Percentiles rank a stretch among this genome's conserved stretches.
Conservation (phyloP, 2,329 filamentous ascomycete species). For the Paraconiothyrium sp. region DNA sequence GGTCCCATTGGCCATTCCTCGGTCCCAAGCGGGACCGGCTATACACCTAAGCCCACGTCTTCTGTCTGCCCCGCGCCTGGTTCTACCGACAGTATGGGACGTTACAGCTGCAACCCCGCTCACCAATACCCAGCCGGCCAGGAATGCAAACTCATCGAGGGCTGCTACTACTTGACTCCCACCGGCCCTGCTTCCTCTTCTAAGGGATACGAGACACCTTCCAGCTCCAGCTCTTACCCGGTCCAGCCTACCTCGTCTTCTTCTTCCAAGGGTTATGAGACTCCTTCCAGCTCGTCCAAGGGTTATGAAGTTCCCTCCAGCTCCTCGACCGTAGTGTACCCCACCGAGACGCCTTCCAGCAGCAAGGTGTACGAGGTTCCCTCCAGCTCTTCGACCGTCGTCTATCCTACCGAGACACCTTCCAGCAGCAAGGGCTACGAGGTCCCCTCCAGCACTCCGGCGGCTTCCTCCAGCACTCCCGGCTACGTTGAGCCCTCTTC, state of each 20-base stretch:
- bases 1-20: slow-evolving; percentile 11
- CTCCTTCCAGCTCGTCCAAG: slow-evolving; percentile 12
- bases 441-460: slow-evolving; percentile 6
- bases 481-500: slow-evolving; percentile 18
- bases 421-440: slow-evolving; percentile 3
- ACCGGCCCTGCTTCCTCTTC: slow-evolving; percentile 27
- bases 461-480: slow-evolving; percentile 16
- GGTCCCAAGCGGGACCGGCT: slow-evolving; percentile 23
- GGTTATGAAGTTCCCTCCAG: slow-evolving; percentile 15
- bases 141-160: no score
- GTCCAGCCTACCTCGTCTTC: not conserved
- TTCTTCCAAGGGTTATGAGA: slow-evolving; percentile 14
- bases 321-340: not conserved
- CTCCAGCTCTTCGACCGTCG: slow-evolving; percentile 4
- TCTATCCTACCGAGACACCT: not conserved
- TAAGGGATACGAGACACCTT: slow-evolving; percentile 10
- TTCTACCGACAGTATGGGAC: no score
- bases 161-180: slow-evolving; percentile 5
- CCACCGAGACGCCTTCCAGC: not conserved
- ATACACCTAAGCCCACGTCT: slow-evolving; percentile 31
- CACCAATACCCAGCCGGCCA: no score
- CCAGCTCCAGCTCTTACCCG: slow-evolving; percentile 3
- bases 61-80: slow-evolving; percentile 6
- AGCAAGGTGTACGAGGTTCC: slow-evolving; percentile 16
- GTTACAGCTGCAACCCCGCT: not conserved